These are phyloP conservation scores for Trichocomaceae sp. DNA, from an alignment of 2,329 filamentous ascomycete genomes.

Conservation along the genomic window DNA sequence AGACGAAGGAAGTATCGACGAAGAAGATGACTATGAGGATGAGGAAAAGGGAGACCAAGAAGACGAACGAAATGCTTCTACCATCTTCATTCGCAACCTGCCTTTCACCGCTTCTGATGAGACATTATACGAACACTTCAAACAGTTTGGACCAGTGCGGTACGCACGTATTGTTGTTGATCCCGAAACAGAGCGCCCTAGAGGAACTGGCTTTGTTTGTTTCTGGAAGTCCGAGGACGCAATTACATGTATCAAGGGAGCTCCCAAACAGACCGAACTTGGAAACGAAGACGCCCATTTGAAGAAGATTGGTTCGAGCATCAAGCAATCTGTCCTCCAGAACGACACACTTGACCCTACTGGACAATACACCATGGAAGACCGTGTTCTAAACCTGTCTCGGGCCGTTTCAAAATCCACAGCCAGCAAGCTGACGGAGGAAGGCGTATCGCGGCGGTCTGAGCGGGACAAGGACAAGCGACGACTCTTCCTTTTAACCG, in stretches of 20 bases:
- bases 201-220: conserved; percentile 90
- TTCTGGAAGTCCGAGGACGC: conserved; percentile 75
- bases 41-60: conserved; percentile 43
- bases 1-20: conserved; percentile 38
- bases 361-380: conserved; percentile 84
- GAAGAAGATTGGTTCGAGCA: conserved; percentile 38
- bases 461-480: conserved; percentile 80
- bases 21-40: conserved; percentile 37
- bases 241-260: conserved; percentile 65
- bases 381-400: conserved; percentile 75
- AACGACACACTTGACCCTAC: conserved; percentile 74
- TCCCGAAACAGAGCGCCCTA: conserved; percentile 73
- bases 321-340: conserved; percentile 77
- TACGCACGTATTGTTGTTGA: conserved; percentile 93
- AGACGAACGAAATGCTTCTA: conserved; percentile 57
- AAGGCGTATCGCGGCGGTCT: conserved; percentile 56
- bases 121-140: conserved; percentile 75
- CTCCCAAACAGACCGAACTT: conserved; percentile 52
- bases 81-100: conserved; percentile 87
- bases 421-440: conserved; percentile 67
- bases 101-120: conserved; percentile 84
- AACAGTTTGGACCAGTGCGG: conserved; percentile 76
- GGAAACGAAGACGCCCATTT: conserved; percentile 38
- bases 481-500: conserved; percentile 75
- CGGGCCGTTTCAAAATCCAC: conserved; percentile 79